A percentile compares a stretch with the other conserved stretches of the same genome.
Conservation (phyloP, 495 filamentous ascomycete genomes). For the Lasiosphaeriaceae sp. region DNA sequence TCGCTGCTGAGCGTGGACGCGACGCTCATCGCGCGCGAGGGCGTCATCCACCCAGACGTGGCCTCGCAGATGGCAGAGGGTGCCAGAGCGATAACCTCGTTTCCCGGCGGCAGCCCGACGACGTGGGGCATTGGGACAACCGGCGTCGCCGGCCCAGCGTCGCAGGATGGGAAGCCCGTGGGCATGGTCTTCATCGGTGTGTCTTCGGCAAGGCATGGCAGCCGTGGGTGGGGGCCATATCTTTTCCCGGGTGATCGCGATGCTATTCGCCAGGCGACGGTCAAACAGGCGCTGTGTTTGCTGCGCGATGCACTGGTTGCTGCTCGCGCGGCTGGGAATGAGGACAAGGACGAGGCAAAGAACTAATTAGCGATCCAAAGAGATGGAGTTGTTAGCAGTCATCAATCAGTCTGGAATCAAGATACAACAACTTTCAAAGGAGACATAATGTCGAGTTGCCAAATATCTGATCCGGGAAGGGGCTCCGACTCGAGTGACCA, state of each 20-base stretch:
- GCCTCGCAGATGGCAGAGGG: conserved; percentile 32
- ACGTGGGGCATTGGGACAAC: conserved; percentile 32
- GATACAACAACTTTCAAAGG: too few species aligned
- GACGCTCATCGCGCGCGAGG: conserved; percentile 25
- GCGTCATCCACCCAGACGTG: conserved; percentile 28
- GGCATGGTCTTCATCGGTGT: conserved; percentile 28
- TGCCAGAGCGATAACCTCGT: conserved; percentile 13
- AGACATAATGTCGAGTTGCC: too few species aligned
- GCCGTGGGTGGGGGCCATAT: conserved; percentile 22
- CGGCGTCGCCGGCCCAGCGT: conserved; percentile 26
- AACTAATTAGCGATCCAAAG: too few species aligned
- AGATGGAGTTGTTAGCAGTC: too few species aligned
- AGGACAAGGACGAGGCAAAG: too few species aligned
- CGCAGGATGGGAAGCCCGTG: conserved; percentile 25
- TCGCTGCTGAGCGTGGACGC: conserved; percentile 20
- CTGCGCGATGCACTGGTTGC: conserved; percentile 9
- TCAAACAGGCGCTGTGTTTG: conserved; percentile 20
- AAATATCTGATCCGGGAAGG: too few species aligned
- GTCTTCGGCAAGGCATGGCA: conserved; percentile 7
- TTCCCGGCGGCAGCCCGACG: conserved; percentile 13
- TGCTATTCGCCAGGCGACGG: conserved; percentile 20
- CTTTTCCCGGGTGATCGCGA: conserved; percentile 22
- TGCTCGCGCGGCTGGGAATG: too few species aligned
- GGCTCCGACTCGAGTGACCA: too few species aligned
- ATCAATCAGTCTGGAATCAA: too few species aligned